Percentiles rank a stretch among this genome's conserved stretches.
phyloP scores from a whole-genome alignment of 2,329 filamentous ascomycete genomes.

The Diaporthe helianthi region DNA sequence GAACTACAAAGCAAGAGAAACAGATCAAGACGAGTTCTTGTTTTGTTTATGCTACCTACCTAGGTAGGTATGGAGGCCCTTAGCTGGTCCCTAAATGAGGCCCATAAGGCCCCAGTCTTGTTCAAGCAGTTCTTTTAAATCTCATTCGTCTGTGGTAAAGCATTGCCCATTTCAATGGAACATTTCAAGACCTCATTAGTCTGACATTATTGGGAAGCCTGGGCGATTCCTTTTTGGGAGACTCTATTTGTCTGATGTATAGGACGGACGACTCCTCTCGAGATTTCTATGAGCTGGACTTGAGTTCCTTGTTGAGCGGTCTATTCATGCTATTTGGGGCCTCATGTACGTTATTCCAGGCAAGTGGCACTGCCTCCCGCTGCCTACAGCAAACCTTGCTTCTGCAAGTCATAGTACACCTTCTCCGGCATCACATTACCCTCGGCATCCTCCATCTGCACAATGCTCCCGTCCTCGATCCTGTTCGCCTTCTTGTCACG shows the following conservation, averaged over 20 bases:
- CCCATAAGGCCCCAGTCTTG: too few species aligned
- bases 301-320: background rate
- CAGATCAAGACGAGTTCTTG: background rate
- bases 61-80: background rate
- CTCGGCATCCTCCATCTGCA: conserved; percentile 98
- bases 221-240: background rate
- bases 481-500: conserved; percentile 81
- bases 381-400: conserved; percentile 75
- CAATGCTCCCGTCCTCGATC: conserved; percentile 79
- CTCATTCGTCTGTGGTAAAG: background rate
- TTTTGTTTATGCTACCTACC: background rate
- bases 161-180: background rate
- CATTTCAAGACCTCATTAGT: background rate
- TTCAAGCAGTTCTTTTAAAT: background rate
- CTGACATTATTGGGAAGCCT: background rate
- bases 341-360: background rate
- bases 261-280: background rate
- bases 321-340: background rate
- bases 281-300: background rate
- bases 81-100: background rate
- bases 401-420: conserved; percentile 94
- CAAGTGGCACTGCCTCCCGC: background rate
- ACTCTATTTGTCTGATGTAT: background rate
- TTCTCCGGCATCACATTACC: conserved; percentile 99
- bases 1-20: background rate